Evolutionary conservation across 192 early-diverging fungal species (phyloP), one percentile per base, ranked within the genome.

Genomic region (Coemansia umbellata): DNA sequence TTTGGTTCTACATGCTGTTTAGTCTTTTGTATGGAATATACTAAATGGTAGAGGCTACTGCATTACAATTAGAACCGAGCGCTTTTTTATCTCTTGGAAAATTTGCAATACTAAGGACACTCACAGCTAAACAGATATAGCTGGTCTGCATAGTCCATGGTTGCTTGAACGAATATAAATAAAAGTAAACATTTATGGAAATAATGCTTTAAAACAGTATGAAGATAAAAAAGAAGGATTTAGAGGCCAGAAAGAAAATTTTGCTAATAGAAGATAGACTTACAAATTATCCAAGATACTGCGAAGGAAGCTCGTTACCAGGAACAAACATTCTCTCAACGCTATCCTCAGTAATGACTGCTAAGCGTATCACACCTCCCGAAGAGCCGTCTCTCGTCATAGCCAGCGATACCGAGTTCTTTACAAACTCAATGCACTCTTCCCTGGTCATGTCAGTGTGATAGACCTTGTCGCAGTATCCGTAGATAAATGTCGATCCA

Each of bases 401-500:
- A 9, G 97, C 95, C 23, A 99, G 78, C 13, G 94, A 78, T 57
- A 99, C 76, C 8, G 93, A 87, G 69, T 92, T 95, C 80, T 92
- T 99, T 36, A 90, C 87, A 86, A 99, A 98, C 33, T 87, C 76
- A 37, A 97, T 78, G 47, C 85, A 85, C 67, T 99, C 89, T 21
- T 97, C 91, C 58, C 78, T 70, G 27, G 66, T 86, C 93, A 99
- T 95, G 47, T 78, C 78, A 6, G 88, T 85, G 24, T 75, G 80
- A 62, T 81, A 99, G 17, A 66, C 53, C 44, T 93, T 78, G 80
- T 99, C 97, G 66, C 95, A 98, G 71, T 92, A 99, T 41, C 97
- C 97, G 62, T 97, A 99, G 59, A 99, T 96, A 67, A 91, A 99
- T 9, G 88, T 85, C 9, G 93, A 96, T 22, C 97, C 97, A 59